Evolutionary conservation across 2,329 filamentous ascomycete genomes (phyloP).

Genomic region (Mariannaea elegans): DNA sequence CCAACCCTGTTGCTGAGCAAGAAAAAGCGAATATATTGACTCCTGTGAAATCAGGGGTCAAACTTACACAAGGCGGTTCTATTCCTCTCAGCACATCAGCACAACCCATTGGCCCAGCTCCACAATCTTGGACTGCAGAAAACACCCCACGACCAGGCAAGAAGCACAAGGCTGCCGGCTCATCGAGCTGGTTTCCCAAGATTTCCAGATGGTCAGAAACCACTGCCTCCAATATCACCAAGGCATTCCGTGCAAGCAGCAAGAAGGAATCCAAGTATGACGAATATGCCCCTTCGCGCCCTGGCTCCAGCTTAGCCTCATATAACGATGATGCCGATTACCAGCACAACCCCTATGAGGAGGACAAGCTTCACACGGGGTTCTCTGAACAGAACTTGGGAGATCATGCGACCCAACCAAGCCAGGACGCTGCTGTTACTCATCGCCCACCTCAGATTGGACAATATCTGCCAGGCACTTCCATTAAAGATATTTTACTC

Average conservation of each 20-base stretch:
- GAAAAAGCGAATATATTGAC: constrained; percentile 65
- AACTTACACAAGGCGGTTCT: constrained; percentile 59
- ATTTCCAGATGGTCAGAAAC: constrained; percentile 98
- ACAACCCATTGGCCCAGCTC: constrained; percentile 52
- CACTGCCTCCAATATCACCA: constrained; percentile 85
- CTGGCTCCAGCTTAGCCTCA: constrained; percentile 76
- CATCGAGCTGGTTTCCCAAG: constrained; percentile 84
- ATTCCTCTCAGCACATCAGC: constrained; percentile 68
- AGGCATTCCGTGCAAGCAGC: constrained; percentile 75
- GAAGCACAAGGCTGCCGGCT: constrained; percentile 88
- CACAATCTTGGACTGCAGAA: constrained; percentile 70
- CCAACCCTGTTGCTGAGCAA: constrained; percentile 50
- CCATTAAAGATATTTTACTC: no score
- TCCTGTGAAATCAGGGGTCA: constrained; percentile 58
- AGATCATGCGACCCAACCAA: constrained; percentile 32
- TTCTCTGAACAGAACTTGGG: constrained; percentile 63
- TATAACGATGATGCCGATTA: constrained; percentile 68
- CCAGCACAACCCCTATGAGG: constrained; percentile 62
- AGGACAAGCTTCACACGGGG: constrained; percentile 68
- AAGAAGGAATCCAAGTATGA: constrained; percentile 68
- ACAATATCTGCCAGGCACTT: no score
- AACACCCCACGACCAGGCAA: constrained; percentile 80
- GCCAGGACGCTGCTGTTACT: constrained; percentile 45
- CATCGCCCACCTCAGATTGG: no score
- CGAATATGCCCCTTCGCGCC: constrained; percentile 73